Evolutionary conservation across 768 basidiomycete genomes (phyloP).

Genomic region (Cubamyces sp.): DNA sequence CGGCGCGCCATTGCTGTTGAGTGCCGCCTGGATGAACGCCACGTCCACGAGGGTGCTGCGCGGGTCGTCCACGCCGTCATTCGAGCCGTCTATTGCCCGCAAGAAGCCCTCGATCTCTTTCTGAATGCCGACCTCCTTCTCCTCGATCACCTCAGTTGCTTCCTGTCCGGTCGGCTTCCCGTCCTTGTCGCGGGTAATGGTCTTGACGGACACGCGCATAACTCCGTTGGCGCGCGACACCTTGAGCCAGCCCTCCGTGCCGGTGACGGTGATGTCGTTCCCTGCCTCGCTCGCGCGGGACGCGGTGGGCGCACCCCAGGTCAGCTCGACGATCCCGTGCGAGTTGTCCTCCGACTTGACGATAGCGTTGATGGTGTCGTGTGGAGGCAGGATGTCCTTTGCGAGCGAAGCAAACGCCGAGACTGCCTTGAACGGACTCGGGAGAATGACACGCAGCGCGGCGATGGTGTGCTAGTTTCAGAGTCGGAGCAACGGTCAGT

Average conservation of each 20-base stretch:
- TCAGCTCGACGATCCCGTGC: conserved; percentile 66
- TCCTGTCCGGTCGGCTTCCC: conserved; percentile 45
- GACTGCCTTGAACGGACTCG: conserved; percentile 54
- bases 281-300: conserved; percentile 36
- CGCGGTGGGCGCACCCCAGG: conserved; percentile 59
- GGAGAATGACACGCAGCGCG: conserved; percentile 62
- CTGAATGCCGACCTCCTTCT: conserved; percentile 54
- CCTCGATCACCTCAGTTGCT: conserved; percentile 51
- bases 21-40: conserved; percentile 76
- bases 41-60: conserved; percentile 69
- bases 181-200: conserved; percentile 38
- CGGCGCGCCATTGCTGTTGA: conserved; percentile 65
- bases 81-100: conserved; percentile 49
- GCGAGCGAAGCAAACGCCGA: conserved; percentile 71
- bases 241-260: conserved; percentile 64
- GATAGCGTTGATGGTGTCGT: conserved; percentile 75
- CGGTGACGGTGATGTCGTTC: conserved; percentile 56
- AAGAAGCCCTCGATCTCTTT: conserved; percentile 64
- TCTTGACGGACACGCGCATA: conserved; percentile 41
- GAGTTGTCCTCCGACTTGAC: conserved; percentile 50
- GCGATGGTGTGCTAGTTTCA: conserved; percentile 63
- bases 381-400: conserved; percentile 71
- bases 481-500: not conserved
- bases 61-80: conserved; percentile 55
- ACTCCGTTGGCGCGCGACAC: conserved; percentile 39